Base-by-base conservation (phyloP, 2,329 filamentous ascomycete genomes). In the Dactylella cylindrospora region DNA sequence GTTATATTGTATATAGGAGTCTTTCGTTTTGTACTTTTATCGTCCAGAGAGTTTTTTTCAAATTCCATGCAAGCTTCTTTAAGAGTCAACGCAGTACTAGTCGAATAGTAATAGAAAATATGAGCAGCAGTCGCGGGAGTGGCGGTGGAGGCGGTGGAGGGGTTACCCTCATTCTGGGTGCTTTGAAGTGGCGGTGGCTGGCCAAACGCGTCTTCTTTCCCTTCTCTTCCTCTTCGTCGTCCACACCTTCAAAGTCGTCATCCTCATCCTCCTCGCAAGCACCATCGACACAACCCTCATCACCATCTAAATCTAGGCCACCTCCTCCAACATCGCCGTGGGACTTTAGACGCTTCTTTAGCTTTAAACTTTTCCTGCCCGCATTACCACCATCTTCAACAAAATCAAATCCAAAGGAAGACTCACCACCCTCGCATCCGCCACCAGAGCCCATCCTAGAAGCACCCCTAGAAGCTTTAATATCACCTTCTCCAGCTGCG, bases 101-200 rank as follows among this genome's bases (percentile, higher is more conserved):
- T n/a, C n/a, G n/a, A n/a, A n/a, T n/a, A n/a, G n/a, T n/a, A n/a
- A n/a, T n/a, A n/a, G n/a, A n/a, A n/a, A n/a, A n/a, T n/a, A n/a
- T n/a, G n/a, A n/a, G n/a, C n/a, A n/a, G n/a, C n/a, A n/a, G n/a
- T n/a, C n/a, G n/a, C n/a, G n/a, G n/a, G n/a, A n/a, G n/a, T 60
- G 54, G 54, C 54, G 29, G 57, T 54, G 36, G 49, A 44, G 43
- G 3, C 54, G 36, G 39, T 49, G 23, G 50, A 49, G 33, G 57
- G 49, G 57, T 62, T n/a, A n/a, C n/a, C n/a, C n/a, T n/a, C n/a
- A n/a, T n/a, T n/a, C n/a, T n/a, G n/a, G n/a, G n/a, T n/a, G n/a
- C n/a, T n/a, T n/a, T 62, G 57, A 62, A 62, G 49, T 62, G 57
- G 57, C 57, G 57, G 49, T 62, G 57, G 57, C 57, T 62, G 57